Evolutionary conservation across 2,329 filamentous ascomycete genomes (phyloP).

Genomic region (Fusarium hostae): DNA sequence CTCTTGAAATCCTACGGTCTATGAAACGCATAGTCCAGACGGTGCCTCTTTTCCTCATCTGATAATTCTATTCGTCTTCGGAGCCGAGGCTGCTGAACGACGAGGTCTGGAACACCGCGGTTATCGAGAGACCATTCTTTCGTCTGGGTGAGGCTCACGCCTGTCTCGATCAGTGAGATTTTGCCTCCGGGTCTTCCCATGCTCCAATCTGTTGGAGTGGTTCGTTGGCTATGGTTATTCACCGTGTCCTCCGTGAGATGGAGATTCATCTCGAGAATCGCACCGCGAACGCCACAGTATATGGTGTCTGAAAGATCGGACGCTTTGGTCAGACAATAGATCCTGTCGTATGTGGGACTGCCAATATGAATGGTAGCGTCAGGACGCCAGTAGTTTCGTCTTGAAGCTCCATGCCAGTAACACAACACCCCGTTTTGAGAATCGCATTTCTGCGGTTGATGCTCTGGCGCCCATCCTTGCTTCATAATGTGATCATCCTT

Average conservation of each 20-base stretch:
- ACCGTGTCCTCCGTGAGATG: slow-evolving; percentile 42
- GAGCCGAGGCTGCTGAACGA: slow-evolving; percentile 29
- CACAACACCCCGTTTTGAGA: slow-evolving; percentile 50
- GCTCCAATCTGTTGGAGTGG: slow-evolving; percentile 43
- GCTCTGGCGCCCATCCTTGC: slow-evolving; percentile 19
- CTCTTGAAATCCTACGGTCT: slow-evolving; percentile 26
- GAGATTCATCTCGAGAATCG: slow-evolving; percentile 56
- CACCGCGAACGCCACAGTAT: slow-evolving; percentile 61
- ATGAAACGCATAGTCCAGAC: slow-evolving; percentile 40
- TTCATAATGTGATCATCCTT: slow-evolving; percentile 25
- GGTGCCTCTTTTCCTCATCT: slow-evolving; percentile 29
- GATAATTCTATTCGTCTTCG: not conserved
- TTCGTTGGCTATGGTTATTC: slow-evolving; percentile 1
- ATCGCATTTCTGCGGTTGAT: slow-evolving; percentile 49
- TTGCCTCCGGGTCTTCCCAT: slow-evolving; percentile 34
- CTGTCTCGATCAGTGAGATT: slow-evolving; percentile 48
- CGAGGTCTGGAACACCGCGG: slow-evolving; percentile 41
- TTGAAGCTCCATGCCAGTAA: slow-evolving; percentile 60
- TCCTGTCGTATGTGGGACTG: slow-evolving; percentile 44
- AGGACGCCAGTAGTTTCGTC: slow-evolving; percentile 58
- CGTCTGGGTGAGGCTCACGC: slow-evolving; percentile 43
- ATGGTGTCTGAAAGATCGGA: slow-evolving; percentile 60
- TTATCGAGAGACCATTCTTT: slow-evolving; percentile 35
- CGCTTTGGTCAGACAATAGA: slow-evolving; percentile 61
- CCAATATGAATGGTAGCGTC: slow-evolving; percentile 61